These are phyloP conservation scores for Lactarius hengduanensis DNA, from an alignment of 768 basidiomycete genomes.

Conservation along the genomic window DNA sequence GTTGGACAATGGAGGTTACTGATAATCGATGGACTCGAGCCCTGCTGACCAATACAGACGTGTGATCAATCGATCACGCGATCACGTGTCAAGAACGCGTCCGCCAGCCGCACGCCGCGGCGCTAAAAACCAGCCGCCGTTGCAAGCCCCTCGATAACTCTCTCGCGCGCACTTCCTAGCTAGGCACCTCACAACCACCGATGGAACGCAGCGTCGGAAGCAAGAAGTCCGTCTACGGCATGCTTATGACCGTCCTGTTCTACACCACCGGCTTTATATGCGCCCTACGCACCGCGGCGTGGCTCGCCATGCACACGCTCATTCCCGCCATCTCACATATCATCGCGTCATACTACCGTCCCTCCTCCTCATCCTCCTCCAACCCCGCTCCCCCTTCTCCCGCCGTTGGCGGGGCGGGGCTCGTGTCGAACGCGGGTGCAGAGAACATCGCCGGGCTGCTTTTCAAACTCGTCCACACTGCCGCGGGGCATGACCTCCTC, in stretches of 20 bases:
- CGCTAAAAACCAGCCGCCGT: neutral
- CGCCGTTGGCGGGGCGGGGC: neutral
- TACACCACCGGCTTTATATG: conserved; percentile 8
- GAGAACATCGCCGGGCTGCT: neutral
- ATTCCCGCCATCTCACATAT: neutral
- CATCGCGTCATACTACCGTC: neutral
- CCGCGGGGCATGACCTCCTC: conserved; percentile 10
- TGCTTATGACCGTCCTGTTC: conserved; percentile 17
- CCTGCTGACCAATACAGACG: neutral
- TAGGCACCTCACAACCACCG: neutral
- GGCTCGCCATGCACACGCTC: neutral
- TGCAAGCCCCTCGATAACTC: neutral
- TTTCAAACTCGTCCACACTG: conserved; percentile 13
- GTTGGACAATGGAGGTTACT: neutral
- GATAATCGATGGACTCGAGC: neutral
- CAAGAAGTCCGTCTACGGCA: conserved; percentile 6
- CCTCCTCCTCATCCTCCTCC: neutral
- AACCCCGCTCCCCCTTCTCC: neutral
- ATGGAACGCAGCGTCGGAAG: neutral
- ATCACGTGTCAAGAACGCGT: conserved; percentile 11
- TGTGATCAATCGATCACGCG: neutral
- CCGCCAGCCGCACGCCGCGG: neutral
- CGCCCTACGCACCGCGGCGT: neutral
- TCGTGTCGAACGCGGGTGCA: neutral
- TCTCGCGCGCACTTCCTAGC: neutral